phyloP scores from a whole-genome alignment of 2,329 filamentous ascomycete genomes.

The Talaromyces sp. region DNA sequence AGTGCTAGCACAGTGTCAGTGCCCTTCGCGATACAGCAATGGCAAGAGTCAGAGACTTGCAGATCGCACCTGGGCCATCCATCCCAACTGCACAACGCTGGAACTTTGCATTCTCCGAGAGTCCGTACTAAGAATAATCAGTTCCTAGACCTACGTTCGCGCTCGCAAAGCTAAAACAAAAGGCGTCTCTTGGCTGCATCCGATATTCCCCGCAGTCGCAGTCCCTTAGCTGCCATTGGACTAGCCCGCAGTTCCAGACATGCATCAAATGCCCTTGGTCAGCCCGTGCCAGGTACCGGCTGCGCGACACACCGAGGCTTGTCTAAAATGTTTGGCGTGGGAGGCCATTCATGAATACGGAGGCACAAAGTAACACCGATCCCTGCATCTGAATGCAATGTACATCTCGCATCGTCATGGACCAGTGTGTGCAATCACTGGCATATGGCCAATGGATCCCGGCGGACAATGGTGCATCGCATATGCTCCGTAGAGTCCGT shows the following conservation, averaged over 20 bases:
- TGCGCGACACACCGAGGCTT: background rate
- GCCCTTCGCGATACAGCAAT: background rate
- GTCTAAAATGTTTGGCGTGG: background rate
- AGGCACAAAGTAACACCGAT: background rate
- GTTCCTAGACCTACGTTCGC: background rate
- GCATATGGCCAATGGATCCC: background rate
- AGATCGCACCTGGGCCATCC: background rate
- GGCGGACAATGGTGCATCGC: background rate
- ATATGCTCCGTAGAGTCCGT: background rate
- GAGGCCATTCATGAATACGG: background rate
- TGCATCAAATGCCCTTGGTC: background rate
- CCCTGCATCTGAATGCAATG: background rate
- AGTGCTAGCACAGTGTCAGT: too few species aligned
- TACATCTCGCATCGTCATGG: background rate
- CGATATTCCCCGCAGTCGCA: background rate
- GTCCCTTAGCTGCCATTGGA: background rate
- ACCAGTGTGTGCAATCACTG: background rate
- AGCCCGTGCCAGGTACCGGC: background rate
- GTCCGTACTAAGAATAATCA: too few species aligned
- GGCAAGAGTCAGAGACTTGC: background rate
- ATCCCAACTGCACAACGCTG: background rate
- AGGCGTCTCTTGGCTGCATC: background rate
- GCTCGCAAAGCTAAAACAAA: background rate
- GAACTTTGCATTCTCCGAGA: background rate
- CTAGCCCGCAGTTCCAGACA: background rate